These are phyloP conservation scores for Sclerotinia glacialis DNA, from an alignment of 2,329 filamentous ascomycete genomes.

Conservation along the genomic window DNA sequence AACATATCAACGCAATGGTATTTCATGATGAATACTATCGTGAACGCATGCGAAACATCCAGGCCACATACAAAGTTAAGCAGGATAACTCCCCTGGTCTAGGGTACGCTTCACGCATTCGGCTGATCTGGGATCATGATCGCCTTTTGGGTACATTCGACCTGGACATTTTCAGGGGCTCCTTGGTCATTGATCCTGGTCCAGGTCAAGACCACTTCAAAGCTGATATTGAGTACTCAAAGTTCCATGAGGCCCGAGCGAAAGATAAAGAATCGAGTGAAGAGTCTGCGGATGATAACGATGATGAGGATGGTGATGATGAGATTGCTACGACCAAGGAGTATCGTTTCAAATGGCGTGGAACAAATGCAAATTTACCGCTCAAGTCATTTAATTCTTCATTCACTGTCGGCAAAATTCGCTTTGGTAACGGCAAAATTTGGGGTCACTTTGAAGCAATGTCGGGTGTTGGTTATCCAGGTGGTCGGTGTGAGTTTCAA, in stretches of 20 bases:
- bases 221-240: slow-evolving; percentile 16
- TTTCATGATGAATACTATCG: slow-evolving; percentile 14
- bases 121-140: slow-evolving; percentile 17
- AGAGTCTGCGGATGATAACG: background rate
- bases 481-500: slow-evolving; percentile 8
- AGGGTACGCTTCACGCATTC: slow-evolving; percentile 5
- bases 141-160: slow-evolving; percentile 12
- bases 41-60: slow-evolving; percentile 6
- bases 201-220: slow-evolving; percentile 5
- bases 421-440: slow-evolving; percentile 13
- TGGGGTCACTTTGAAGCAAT: slow-evolving; percentile 12
- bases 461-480: background rate
- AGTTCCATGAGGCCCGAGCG: slow-evolving; percentile 10
- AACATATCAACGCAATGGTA: background rate
- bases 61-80: slow-evolving; percentile 14
- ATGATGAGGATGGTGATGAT: slow-evolving; percentile 1
- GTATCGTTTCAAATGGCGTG: slow-evolving; percentile 14
- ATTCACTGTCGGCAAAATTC: slow-evolving; percentile 7
- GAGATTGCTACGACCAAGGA: slow-evolving; percentile 7
- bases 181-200: slow-evolving; percentile 10
- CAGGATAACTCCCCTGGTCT: background rate
- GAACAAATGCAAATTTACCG: background rate
- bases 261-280: slow-evolving; percentile 8
- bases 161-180: background rate
- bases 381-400: background rate